Evolutionary conservation across 345 rosid species (phyloP).

Genomic region (Murraya paniculata): DNA sequence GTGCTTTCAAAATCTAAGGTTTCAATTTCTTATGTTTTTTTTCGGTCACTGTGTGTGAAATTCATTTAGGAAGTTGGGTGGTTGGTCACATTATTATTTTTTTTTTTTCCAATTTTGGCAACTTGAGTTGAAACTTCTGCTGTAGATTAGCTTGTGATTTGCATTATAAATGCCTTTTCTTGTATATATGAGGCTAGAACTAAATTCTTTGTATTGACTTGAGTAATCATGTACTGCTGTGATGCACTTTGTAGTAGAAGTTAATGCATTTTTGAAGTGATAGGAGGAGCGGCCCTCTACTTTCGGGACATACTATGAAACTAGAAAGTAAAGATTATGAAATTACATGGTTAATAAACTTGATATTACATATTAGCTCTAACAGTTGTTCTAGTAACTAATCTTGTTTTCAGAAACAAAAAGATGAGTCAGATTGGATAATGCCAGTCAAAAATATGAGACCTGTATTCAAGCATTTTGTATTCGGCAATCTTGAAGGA

Average conservation of each 20-base stretch:
- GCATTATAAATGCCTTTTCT: background rate
- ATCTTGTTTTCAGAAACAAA: background rate
- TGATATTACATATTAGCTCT: background rate
- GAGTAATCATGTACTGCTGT: background rate
- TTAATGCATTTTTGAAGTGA: background rate
- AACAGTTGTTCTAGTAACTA: background rate
- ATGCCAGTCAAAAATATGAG: background rate
- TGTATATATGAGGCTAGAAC: background rate
- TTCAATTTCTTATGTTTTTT: background rate
- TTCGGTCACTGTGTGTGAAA: background rate
- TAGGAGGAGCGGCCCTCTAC: background rate
- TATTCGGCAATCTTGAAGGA: background rate
- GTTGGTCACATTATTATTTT: background rate
- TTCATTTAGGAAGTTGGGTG: background rate
- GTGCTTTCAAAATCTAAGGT: conserved; percentile 72
- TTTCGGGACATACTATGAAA: background rate
- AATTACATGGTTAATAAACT: background rate
- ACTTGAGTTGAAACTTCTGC: background rate
- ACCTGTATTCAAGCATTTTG: background rate
- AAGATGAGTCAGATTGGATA: background rate
- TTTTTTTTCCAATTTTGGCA: background rate
- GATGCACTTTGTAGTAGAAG: background rate
- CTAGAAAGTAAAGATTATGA: background rate
- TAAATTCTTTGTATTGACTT: background rate
- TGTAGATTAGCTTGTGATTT: background rate